Evolutionary conservation across 2,329 filamentous ascomycete genomes (phyloP).

Genomic region (Cytospora schulzeri): DNA sequence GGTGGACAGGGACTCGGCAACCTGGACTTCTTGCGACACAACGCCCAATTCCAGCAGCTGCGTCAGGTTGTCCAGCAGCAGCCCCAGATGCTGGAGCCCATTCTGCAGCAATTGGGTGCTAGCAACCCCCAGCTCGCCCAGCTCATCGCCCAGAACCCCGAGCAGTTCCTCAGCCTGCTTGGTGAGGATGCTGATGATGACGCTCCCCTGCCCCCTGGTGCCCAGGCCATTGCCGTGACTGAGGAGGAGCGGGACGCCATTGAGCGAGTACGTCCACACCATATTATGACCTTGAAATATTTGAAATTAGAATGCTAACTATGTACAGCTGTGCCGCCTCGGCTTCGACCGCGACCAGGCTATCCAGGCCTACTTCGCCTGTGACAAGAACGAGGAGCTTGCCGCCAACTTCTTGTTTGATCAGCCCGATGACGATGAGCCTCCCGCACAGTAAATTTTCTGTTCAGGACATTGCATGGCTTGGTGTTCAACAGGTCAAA

Average conservation of each 20-base stretch:
- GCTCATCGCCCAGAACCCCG: conserved; percentile 87
- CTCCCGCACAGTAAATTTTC: conserved; percentile 43
- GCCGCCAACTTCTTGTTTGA: conserved; percentile 98
- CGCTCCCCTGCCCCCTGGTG: conserved; percentile 80
- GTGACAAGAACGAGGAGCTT: conserved; percentile 98
- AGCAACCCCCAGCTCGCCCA: conserved; percentile 94
- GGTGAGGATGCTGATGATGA: conserved; percentile 88
- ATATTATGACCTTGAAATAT: conserved; percentile 2
- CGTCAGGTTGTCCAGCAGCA: conserved; percentile 97
- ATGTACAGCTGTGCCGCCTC: conserved; percentile 77
- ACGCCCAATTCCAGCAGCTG: conserved; percentile 96
- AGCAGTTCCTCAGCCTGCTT: conserved; percentile 88
- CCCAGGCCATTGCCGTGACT: conserved; percentile 87
- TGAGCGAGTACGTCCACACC: conserved; percentile 70
- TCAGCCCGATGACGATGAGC: conserved; percentile 80
- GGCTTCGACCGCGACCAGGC: conserved; percentile 92
- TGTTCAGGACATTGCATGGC: neutral
- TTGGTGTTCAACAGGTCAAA: neutral
- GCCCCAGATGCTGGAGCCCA: conserved; percentile 97
- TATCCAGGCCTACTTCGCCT: conserved; percentile 98
- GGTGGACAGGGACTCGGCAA: conserved; percentile 65
- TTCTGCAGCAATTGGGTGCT: conserved; percentile 91
- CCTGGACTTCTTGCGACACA: conserved; percentile 91
- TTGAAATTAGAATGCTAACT: conserved; percentile 23
- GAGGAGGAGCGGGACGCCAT: conserved; percentile 97